Conservation (phyloP, 148 eudicot species). For the Rhododendron ovatum region DNA sequence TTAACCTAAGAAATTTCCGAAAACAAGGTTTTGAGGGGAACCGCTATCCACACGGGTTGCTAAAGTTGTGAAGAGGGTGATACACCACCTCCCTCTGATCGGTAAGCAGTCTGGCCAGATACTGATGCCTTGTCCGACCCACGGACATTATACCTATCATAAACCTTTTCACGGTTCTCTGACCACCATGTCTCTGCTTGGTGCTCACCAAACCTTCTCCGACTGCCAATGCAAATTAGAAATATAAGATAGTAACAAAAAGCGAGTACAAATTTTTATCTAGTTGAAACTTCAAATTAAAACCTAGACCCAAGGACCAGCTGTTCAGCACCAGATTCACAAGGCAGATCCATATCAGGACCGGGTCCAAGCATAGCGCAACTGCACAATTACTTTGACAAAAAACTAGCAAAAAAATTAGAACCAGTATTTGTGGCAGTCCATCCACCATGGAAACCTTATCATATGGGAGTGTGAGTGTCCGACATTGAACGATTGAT, state of each 20-base stretch:
- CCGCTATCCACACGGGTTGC: constrained; percentile 14
- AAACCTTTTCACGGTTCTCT: constrained; percentile 87
- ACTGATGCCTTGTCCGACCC: constrained; percentile 75
- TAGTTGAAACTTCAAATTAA: not conserved
- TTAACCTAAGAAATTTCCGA: constrained; percentile 2
- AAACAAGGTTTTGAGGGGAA: not conserved
- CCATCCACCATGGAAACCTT: not conserved
- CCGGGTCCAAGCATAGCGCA: not conserved
- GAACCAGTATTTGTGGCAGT: not conserved
- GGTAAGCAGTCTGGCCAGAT: constrained; percentile 58
- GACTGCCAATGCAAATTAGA: constrained; percentile 37
- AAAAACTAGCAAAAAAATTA: not conserved
- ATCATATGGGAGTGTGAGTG: not conserved
- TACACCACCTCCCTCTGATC: constrained; percentile 63
- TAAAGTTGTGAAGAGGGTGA: constrained; percentile 54
- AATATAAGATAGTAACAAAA: not conserved
- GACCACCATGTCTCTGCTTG: constrained; percentile 99
- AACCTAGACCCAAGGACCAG: not conserved
- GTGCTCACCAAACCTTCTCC: constrained; percentile 91
- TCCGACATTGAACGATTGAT: not conserved
- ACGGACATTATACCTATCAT: constrained; percentile 78
- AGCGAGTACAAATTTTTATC: not conserved
- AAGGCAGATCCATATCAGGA: not conserved
- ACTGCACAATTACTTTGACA: not conserved
- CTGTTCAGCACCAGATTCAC: not conserved